phyloP scores from a whole-genome alignment of 768 basidiomycete genomes.

The Russula virescens region DNA sequence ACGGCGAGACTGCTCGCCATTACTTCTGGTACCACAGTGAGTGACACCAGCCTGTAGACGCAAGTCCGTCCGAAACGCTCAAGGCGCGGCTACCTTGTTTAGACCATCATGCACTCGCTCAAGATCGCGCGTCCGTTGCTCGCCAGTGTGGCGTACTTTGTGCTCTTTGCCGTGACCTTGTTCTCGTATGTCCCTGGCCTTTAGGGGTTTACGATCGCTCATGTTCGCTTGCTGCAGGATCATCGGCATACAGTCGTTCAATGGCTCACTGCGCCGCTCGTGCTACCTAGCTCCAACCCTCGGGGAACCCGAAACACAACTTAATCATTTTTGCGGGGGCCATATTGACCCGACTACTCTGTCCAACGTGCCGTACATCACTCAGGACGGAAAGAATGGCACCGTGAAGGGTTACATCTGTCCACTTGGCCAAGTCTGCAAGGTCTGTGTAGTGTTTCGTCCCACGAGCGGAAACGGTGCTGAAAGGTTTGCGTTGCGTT shows the following conservation, averaged over 20 bases:
- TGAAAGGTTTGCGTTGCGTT: background rate
- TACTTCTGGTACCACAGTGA: conserved; percentile 85
- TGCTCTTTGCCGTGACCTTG: conserved; percentile 80
- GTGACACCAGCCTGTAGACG: conserved; percentile 27
- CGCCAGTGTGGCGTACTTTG: conserved; percentile 84
- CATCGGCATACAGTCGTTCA: conserved; percentile 92
- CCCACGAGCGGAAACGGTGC: background rate
- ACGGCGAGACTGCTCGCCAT: conserved; percentile 78
- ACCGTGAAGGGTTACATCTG: conserved; percentile 82
- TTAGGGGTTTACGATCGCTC: background rate
- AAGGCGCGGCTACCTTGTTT: background rate
- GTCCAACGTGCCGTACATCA: conserved; percentile 39
- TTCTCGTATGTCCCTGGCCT: conserved; percentile 60
- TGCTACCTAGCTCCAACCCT: conserved; percentile 52
- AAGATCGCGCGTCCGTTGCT: conserved; percentile 89
- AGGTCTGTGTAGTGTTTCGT: conserved; percentile 37
- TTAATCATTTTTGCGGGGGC: conserved; percentile 73
- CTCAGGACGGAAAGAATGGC: conserved; percentile 33
- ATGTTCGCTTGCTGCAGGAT: conserved; percentile 42
- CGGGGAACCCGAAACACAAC: conserved; percentile 44
- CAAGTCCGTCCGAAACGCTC: background rate
- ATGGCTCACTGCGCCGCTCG: conserved; percentile 68
- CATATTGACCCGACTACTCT: conserved; percentile 59
- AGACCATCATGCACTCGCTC: conserved; percentile 87
- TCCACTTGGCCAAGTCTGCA: conserved; percentile 79